Evolutionary conservation across 805 yeast genomes (phyloP), one percentile per base, ranked within the genome.

Genomic region (Metschnikowia gruessii): DNA sequence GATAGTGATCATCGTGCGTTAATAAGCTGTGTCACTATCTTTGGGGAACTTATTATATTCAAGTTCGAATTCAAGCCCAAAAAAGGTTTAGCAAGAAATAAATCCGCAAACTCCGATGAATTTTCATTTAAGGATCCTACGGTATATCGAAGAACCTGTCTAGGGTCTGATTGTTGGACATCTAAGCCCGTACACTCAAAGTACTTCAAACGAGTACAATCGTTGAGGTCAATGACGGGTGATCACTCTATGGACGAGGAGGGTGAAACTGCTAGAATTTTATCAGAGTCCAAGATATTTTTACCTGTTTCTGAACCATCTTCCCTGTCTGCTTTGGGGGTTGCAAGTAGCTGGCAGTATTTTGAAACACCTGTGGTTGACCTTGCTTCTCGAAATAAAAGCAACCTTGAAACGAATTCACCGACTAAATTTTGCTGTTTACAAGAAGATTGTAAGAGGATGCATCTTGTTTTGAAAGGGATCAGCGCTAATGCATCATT

Each of bases 131-230:
- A 63, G 3, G 68, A 65, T 35, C 60, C 65, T 2, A 46, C 57
- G 2, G 59, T 68, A 54, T 61, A 60, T 19, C 62, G 48, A 22
- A 33, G 50, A 18, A 42, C 54, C 4, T 37, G 50, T 12, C 39
- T 43, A 68, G 43, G 51, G 61, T n/a, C 40, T 15, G 76, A 72
- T 46, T 79, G 74, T 26, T 83, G 88, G 87, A 73, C 83, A 0
- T 62, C 73, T 6, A 67, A 65, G 40, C 68, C 68, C 10, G 58
- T 82, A 1, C 60, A 63, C 17, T 59, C 66, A 1, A 52, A 52
- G 4, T 68, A 60, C 45, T 82, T 83, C 64, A 68, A 72, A 46
- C 63, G 65, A n/a, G 87, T 82, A 5, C 59, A 64, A 31, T 69
- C 77, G 4, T 49, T 81, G 2, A 57, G 64, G n/a, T 74, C 74